Conservation (phyloP, 805 yeast genomes). For the Maudiozyma saulgeensis region DNA sequence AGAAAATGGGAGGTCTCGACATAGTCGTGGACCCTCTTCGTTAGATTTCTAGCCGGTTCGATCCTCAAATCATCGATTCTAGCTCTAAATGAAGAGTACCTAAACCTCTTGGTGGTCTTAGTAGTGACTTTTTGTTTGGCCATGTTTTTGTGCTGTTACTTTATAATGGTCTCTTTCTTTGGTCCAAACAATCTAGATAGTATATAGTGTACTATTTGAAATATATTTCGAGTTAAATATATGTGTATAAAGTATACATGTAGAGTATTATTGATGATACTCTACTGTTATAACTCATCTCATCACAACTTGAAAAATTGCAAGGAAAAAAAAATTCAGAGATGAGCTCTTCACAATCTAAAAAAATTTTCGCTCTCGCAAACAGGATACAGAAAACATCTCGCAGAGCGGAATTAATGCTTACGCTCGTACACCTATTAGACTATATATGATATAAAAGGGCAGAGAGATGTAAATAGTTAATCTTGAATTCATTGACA, state of each 20-base stretch:
- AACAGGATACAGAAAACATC: no score
- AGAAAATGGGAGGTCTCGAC: conserved; percentile 72
- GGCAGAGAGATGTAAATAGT: no score
- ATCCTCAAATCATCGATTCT: conserved; percentile 76
- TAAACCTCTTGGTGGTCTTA: conserved; percentile 47
- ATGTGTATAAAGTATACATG: neutral
- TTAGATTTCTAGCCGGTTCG: conserved; percentile 55
- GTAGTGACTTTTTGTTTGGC: conserved; percentile 39
- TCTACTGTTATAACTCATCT: neutral
- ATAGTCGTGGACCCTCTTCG: conserved; percentile 55
- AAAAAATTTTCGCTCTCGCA: neutral
- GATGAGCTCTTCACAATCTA: neutral
- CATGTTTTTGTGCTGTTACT: conserved; percentile 11
- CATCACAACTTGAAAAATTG: neutral
- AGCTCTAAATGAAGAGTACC: conserved; percentile 71
- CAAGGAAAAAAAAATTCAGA: neutral
- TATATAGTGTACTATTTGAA: neutral
- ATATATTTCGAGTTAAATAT: neutral
- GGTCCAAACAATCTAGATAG: neutral
- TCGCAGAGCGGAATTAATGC: no score
- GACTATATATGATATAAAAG: no score
- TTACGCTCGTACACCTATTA: no score
- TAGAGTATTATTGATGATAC: neutral
- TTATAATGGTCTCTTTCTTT: neutral
- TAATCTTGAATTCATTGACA: no score